Conservation (phyloP, 1,284 basidiomycete species). For the Lentinula novae-zelandiae region DNA sequence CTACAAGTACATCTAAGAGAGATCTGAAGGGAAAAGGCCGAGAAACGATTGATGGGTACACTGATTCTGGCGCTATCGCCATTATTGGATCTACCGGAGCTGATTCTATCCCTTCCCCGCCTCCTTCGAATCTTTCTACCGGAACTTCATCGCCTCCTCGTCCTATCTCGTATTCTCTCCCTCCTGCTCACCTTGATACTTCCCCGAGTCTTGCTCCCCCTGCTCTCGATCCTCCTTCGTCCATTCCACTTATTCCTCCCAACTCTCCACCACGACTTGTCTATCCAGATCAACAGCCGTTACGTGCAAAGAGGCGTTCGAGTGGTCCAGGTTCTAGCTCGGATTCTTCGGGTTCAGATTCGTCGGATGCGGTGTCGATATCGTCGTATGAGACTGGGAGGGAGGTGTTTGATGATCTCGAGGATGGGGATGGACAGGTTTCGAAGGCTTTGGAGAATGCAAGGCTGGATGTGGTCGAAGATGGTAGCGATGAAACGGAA, state of each 20-base stretch:
- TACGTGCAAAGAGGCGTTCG: neutral
- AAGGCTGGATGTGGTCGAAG: constrained; percentile 27
- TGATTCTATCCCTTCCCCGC: neutral
- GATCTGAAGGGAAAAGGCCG: neutral
- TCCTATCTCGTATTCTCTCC: no score
- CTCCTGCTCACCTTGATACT: no score
- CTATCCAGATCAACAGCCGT: neutral
- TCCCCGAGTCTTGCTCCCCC: no score
- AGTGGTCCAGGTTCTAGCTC: neutral
- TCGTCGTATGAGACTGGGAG: constrained; percentile 62
- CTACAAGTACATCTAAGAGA: no score
- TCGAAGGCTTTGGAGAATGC: no score
- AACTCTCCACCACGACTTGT: neutral
- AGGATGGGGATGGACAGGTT: no score
- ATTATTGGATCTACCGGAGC: no score
- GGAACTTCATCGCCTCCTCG: neutral
- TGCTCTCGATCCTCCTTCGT: no score
- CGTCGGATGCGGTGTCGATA: constrained; percentile 38
- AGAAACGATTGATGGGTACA: neutral
- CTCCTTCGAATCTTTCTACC: neutral
- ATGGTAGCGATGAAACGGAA: constrained; percentile 20
- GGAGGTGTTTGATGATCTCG: constrained; percentile 42
- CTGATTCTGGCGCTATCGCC: neutral
- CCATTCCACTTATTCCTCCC: no score
- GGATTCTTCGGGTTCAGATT: constrained; percentile 22